Base-by-base conservation (phyloP, 2,329 filamentous ascomycete species). In the Pseudogymnoascus sp. region DNA sequence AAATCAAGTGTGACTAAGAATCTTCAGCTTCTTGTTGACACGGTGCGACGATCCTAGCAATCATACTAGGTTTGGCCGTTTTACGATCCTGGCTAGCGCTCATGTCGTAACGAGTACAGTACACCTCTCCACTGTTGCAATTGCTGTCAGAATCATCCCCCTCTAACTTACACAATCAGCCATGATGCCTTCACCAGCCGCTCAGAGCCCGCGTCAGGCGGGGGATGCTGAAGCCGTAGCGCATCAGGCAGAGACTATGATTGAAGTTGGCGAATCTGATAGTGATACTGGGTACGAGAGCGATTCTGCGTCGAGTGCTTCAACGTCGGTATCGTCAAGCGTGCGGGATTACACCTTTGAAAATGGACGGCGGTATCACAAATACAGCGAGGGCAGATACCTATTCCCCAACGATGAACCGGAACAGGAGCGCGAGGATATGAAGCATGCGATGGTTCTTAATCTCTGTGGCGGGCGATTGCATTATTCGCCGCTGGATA, bases 361-460 rank as follows among this genome's bases (percentile, higher is more conserved):
- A 67, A 82, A 84, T 65, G 82, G 82, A 24, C 77, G 82, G 14
- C 77, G 81, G 13, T 84, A 84, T 62, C 81, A 83, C 69, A 76
- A 77, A 47, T 82, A 80, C 67, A 75, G 79, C 19, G 78, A 80
- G 62, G 81, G 80, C 13, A 69, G 71, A 11, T 84, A 84, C 68
- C 79, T 79, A 63, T 82, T 83, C 56, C 82, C 82, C 42, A 85
- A 83, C 64, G 82, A 85, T 64, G 82, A 83, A 44, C 72, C 78
- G 7, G 82, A 85, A 71, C 81, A 83, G 68, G 81, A 83, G 65
- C 74, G 80, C 42, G 79, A 82, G 67, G 81, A 83, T 47, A 78
- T 83, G 53, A 42, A 65, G 38, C 65, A 68, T 63, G 61, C 65
- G 40, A 68, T 68, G 64, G 53, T 67, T n/a, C 50, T 66, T 16